Evolutionary conservation across 1,284 basidiomycete species (phyloP), one percentile per base, ranked within the genome.

Genomic region (Thelephora terrestris): DNA sequence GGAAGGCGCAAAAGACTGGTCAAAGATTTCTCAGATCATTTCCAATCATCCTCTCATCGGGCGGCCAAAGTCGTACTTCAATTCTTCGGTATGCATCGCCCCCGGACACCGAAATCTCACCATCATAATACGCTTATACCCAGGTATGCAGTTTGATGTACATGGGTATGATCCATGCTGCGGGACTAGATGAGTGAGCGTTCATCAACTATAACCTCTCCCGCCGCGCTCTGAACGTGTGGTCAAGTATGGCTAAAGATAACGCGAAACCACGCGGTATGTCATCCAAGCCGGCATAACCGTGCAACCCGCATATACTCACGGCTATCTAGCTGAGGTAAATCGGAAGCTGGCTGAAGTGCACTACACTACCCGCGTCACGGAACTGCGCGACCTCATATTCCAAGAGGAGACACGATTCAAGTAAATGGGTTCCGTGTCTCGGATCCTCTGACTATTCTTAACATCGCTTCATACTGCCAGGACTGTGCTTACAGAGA

Each of bases 1-100:
- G 61, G 72, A 83, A 51, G 91, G 91, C n/a, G 74, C 81, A 24
- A 68, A 76, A 43, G 67, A 76, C n/a, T 92, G 90, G 90, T 57
- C 71, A 34, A 64, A 71, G 9, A 78, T 92, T n/a, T 74, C 84
- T 25, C 74, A 74, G 47, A 56, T 86, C 3, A 73, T 93, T 21
- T 66, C 73, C 20, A 76, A 75, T 34, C 85, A 90, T 53, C 78
- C 85, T 12, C 68, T 88, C 7, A 66, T 85, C 35, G 66, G 70
- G 2, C 75, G 79, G 43, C 79, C 83, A 17, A 74, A 76, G 52
- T 66, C 73, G 16, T 76, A 79, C 62, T 91, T 89, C 56, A 78
- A 78, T 3, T 69, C 81, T 14, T 72, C 79, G 65, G 81, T 57
- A 62, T 44, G 48, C 50, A 51, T 47, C 44, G 42, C 42, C 42